Conservation (phyloP, 768 basidiomycete species). For the Piloderma croceum region DNA sequence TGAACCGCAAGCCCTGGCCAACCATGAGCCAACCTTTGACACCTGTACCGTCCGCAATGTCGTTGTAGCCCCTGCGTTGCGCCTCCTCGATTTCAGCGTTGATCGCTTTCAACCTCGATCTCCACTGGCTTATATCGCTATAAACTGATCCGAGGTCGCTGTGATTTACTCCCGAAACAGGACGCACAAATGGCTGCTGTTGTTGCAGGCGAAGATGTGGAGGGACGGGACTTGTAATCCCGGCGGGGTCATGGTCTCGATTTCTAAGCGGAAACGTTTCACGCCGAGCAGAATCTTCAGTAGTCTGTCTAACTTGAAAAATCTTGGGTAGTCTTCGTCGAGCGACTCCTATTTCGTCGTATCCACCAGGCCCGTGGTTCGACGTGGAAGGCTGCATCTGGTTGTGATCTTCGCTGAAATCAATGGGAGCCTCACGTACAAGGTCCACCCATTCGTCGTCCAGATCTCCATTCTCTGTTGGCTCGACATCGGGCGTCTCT, state of each 20-base stretch:
- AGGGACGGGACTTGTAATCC: slow-evolving; percentile 39
- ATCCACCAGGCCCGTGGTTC: not conserved
- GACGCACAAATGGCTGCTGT: slow-evolving; percentile 66
- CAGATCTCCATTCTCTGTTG: slow-evolving; percentile 10
- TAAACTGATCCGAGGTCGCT: slow-evolving; percentile 63
- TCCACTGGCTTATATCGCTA: slow-evolving; percentile 62
- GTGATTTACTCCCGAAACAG: slow-evolving; percentile 65
- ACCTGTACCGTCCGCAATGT: slow-evolving; percentile 64
- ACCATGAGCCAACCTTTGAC: slow-evolving; percentile 78
- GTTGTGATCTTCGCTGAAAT: not conserved
- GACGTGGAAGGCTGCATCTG: not conserved
- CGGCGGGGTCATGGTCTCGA: slow-evolving; percentile 24
- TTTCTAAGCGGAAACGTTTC: slow-evolving; percentile 62
- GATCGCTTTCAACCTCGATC: slow-evolving; percentile 63
- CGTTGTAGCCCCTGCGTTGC: slow-evolving; percentile 60
- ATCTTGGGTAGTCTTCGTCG: too few relatives aligned
- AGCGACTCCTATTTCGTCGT: not conserved
- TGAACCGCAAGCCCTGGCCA: slow-evolving; percentile 57
- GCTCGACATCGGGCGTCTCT: not conserved
- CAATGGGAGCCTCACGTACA: slow-evolving; percentile 34
- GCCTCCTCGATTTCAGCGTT: slow-evolving; percentile 68
- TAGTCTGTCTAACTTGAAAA: slow-evolving; percentile 9
- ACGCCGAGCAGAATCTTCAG: slow-evolving; percentile 36
- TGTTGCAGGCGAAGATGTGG: slow-evolving; percentile 67
- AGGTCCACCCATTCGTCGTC: slow-evolving; percentile 61